Evolutionary conservation across 768 basidiomycete species (phyloP), one percentile per base, ranked within the genome.

Genomic region (Candolleomyces efflorescens): DNA sequence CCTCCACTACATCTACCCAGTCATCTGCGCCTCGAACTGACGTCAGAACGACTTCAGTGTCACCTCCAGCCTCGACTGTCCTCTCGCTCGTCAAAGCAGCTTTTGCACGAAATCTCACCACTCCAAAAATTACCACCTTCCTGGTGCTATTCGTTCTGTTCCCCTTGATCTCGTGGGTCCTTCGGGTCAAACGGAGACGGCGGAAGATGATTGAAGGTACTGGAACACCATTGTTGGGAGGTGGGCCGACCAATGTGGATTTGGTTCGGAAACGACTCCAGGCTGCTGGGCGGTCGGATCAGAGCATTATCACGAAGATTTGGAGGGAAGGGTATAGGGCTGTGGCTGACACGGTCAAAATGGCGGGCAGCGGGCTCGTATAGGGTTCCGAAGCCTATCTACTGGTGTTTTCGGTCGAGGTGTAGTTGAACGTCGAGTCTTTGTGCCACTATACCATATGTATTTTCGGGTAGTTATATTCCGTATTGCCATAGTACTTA

Each of bases 291-390:
- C 75, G 73, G 18, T 73, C 60, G 63, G 78, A 69, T 32, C 69
- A 59, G 12, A 75, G 71, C 37, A 61, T 73, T 45, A 53, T 78
- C 12, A 65, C 67, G 15, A 71, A 70, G 36, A 70, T 80, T 32
- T 86, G 86, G 83, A 68, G 69, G 18, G 83, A 82, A 63, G 64
- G 79, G 6, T 62, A 80, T 3, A 75, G 78, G 44, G 82, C 78
- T 5, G 74, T 92, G 15, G 68, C 71, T 48, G 89, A 92, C 71
- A 86, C 87, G 3, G 77, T 88, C 32, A 79, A 76, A 63, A 91
- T 92, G 89, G 89, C 84, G 1, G 89, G 87, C 18, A 82, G 86
- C 61, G 90, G 89, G 18, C 69, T 90, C 58, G 86, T 86, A 45
- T 90, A 69, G 73, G 43, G 26, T 48, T 26, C 17, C 32, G 11